Evolutionary conservation across 768 basidiomycete species (phyloP), one percentile per base, ranked within the genome.

Genomic region (Trametes cingulata): DNA sequence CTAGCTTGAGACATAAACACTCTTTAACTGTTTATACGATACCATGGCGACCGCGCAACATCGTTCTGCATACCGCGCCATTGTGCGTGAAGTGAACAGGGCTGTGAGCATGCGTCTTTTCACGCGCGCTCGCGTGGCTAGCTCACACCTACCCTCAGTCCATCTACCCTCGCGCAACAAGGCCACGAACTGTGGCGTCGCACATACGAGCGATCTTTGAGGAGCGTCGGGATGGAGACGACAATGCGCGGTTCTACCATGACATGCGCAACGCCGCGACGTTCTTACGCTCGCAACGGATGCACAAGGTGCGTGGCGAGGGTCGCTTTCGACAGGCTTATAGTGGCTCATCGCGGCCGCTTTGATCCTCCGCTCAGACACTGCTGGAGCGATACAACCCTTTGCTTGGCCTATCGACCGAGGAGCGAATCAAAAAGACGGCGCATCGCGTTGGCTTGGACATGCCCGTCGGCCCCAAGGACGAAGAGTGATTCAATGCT

Each of bases 361-460:
- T 63, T 56, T 60, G 13, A 9, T 27, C 22, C 40, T 33, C 12
- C 15, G 20, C 36, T 15, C 68, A 97, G 95, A 77, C 77, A 20
- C 76, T 97, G 48, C 73, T 97, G 61, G 90, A 92, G 54, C 80
- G 92, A 53, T 98, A 98, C 76, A 96, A 95, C 72, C 94, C 95
- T 0, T 76, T 90, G 17, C 73, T 87, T 41, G 90, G 94, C 68
- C 79, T 95, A 63, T 88, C 92, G 0, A 76, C 81, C 6, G 85
- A 93, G 65, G 93, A 96, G 70, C 78, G 90, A 65, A 82, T 96
- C 61, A 80, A 86, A 67, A 91, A 91, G 1, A 95, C 95, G 0
- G 94, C 93, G 3, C 81, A 86, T 43, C 78, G 94, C 63, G 95
- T 98, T 36, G 95, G 95, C 4, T 74, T 98, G 53, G 81, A 96